A percentile compares a stretch with the other conserved stretches of the same genome.
Evolutionary conservation across 2,329 filamentous ascomycete species (phyloP).

Genomic region (Teratosphaeria pseudoeucalypti): DNA sequence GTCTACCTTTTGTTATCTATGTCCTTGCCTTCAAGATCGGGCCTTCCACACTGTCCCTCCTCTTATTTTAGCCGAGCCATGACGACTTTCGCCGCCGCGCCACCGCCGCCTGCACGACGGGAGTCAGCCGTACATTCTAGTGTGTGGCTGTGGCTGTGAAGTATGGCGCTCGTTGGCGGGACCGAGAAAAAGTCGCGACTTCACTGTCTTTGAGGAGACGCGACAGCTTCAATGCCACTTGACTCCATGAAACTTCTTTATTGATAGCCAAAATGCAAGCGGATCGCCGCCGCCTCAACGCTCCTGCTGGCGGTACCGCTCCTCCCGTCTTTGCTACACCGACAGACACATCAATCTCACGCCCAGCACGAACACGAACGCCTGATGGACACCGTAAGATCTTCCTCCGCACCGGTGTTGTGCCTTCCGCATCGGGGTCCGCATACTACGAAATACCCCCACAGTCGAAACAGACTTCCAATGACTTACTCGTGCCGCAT

Average conservation of each 20-base stretch:
- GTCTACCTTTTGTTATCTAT: background rate
- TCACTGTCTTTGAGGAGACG: background rate
- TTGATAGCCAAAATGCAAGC: slow-evolving; percentile 34
- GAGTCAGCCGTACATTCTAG: background rate
- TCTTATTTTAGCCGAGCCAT: background rate
- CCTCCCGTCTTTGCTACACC: slow-evolving; percentile 60
- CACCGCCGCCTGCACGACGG: background rate
- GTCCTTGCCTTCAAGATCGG: background rate
- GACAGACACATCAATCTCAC: slow-evolving; percentile 28
- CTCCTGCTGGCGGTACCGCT: slow-evolving; percentile 65
- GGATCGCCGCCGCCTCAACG: slow-evolving; percentile 84
- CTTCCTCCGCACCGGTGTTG: slow-evolving; percentile 84
- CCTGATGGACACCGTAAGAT: slow-evolving; percentile 71
- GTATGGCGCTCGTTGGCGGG: background rate
- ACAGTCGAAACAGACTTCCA: slow-evolving; percentile 16
- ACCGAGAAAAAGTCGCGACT: background rate
- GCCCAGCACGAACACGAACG: slow-evolving; percentile 48
- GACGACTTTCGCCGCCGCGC: background rate
- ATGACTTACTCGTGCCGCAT: slow-evolving; percentile 40
- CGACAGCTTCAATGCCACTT: background rate
- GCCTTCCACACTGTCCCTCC: too few species aligned
- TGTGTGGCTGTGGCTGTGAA: background rate
- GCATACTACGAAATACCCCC: slow-evolving; percentile 63
- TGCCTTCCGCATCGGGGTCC: slow-evolving; percentile 86
- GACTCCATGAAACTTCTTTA: background rate